These are phyloP conservation scores for Rhipidocladum racemiflorum DNA, from an alignment of 176 grass and related monocot species.

Conservation along the genomic window DNA sequence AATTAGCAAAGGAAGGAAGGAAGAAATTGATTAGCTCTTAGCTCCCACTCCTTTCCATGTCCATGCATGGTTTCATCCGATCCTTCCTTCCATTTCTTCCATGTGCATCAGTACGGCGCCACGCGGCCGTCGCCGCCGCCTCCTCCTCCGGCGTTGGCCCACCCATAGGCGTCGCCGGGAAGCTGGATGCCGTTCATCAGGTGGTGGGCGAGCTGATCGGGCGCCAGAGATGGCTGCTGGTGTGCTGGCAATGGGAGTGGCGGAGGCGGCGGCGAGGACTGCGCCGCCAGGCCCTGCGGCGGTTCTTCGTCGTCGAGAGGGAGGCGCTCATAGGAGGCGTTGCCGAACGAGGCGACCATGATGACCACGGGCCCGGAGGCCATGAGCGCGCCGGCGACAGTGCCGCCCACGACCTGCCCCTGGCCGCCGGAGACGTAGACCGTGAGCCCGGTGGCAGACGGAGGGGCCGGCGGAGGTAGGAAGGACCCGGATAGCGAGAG, in stretches of 20 bases:
- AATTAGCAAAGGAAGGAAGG: constrained; percentile 19
- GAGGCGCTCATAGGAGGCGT: constrained; percentile 90
- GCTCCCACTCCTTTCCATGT: constrained; percentile 25
- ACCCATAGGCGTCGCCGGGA: constrained; percentile 53
- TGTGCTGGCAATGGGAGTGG: constrained; percentile 32
- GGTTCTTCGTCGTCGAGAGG: constrained; percentile 79
- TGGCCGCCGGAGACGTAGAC: constrained; percentile 88
- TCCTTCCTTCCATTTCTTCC: not conserved
- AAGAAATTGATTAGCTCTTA: constrained; percentile 28
- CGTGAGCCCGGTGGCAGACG: constrained; percentile 62
- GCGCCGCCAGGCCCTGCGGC: constrained; percentile 35
- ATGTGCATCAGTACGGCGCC: constrained; percentile 47
- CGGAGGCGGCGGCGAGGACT: constrained; percentile 52
- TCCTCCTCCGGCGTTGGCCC: constrained; percentile 22
- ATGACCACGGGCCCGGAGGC: constrained; percentile 77
- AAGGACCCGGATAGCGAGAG: constrained; percentile 88
- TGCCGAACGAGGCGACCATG: constrained; percentile 86
- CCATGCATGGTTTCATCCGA: not conserved
- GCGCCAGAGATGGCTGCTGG: constrained; percentile 25
- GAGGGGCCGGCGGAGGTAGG: constrained; percentile 74
- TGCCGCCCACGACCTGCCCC: constrained; percentile 69
- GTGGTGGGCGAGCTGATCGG: constrained; percentile 51
- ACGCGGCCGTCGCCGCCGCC: constrained; percentile 30
- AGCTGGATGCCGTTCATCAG: constrained; percentile 70
- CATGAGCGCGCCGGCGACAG: constrained; percentile 64